Base-by-base conservation (phyloP, 345 rosid genomes). In the Citrus mangshanensis region DNA sequence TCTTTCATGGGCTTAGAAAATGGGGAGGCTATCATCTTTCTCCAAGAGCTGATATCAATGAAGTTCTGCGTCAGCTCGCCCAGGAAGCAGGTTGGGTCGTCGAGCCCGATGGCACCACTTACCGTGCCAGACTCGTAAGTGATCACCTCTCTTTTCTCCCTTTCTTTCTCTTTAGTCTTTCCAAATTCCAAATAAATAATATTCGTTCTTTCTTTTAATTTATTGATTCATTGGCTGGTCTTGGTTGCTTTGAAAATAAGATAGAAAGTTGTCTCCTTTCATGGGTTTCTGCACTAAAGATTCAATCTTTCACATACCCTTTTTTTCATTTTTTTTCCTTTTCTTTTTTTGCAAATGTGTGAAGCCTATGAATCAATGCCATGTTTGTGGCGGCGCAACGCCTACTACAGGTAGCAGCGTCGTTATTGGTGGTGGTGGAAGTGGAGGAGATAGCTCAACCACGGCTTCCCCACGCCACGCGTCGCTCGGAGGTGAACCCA, bases 81-180 rank as follows among this genome's bases (percentile, higher is more conserved):
- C 78, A 64, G n/a, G 91, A 88, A 56, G 86, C 91, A 55, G 89
- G 91, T 9, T 88, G 91, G 91, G 40, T 76, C 78, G 81, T 88
- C 27, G 84, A 85, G n/a, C 84, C 88, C 10, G 87, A 88, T 37
- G 91, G 91, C 69, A 88, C 87, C 75, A 88, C 87, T 68, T 82
- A 82, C 80, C 86, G 88, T 76, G 35, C 75, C 30, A 54, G 42
- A 62, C 74, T 80, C 49, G 86, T 85, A 77, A 5, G 74, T 19
- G 4, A 34, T 16, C 19, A 4, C 18, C 22, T 54, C 22, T 54
- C 7, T 54, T 19, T 51, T 18, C 16, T 40, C 55, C 13, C 55
- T 35, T 35, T 49, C 55, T 4, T 49, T 14, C 55, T 16, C 21
- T 54, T 16, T 16, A 54, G 22, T 54, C 22, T 54, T 54, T 54